Evolutionary conservation across 768 basidiomycete genomes (phyloP).

Genomic region (Rhodosporidiobolus sp.): DNA sequence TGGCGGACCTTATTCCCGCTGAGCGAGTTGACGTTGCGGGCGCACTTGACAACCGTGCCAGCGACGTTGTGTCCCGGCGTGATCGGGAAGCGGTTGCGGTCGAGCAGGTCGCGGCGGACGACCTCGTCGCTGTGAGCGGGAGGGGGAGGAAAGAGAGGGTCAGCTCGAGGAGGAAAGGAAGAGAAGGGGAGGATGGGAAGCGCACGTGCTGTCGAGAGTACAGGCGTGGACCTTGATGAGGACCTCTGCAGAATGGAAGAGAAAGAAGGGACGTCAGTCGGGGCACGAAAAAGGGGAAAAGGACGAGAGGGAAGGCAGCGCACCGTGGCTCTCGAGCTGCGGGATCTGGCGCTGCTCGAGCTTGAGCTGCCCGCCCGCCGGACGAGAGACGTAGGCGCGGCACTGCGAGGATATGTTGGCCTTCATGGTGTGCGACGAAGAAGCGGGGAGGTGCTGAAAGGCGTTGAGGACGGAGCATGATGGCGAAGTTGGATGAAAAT

Average conservation of each 20-base stretch:
- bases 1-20: background rate
- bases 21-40: background rate
- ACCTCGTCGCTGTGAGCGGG: background rate
- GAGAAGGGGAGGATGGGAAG: background rate
- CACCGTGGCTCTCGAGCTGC: background rate
- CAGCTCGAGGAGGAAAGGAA: background rate
- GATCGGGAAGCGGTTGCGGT: background rate
- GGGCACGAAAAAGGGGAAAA: background rate
- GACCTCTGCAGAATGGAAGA: background rate
- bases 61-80: background rate
- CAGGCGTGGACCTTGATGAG: slow-evolving; percentile 5
- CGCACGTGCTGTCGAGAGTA: background rate
- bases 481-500: no score
- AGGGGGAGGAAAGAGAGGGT: background rate
- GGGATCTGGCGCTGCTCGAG: background rate
- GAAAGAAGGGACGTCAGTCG: background rate
- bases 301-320: background rate
- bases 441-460: no score
- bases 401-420: no score
- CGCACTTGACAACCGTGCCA: background rate
- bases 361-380: background rate
- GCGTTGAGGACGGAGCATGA: no score
- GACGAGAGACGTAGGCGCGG: background rate
- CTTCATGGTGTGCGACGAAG: no score
- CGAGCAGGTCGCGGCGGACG: background rate